Conservation (phyloP, 441 rosid species). For the Adansonia madagascariensis region DNA sequence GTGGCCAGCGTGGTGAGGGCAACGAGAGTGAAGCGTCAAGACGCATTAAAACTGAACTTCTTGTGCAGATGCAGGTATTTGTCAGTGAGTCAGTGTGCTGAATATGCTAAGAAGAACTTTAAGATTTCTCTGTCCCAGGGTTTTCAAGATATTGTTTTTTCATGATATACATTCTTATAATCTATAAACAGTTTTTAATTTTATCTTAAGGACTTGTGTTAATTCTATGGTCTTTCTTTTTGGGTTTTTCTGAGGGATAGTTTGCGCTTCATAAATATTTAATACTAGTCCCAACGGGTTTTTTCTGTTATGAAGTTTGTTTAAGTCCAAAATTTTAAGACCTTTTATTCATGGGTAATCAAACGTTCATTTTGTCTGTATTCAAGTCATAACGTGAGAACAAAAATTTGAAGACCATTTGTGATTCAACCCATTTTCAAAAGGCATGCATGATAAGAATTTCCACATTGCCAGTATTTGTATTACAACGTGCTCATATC, state of each 20-base stretch:
- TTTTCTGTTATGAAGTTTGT: not conserved
- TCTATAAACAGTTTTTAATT: not conserved
- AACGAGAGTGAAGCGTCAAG: conserved; percentile 99
- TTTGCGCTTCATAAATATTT: not conserved
- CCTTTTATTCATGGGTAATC: not conserved
- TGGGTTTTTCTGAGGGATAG: not conserved
- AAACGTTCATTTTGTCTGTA: not conserved
- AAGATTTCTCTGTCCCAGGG: not conserved
- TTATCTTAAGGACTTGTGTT: not conserved
- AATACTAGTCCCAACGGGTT: not conserved
- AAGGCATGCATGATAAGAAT: not conserved
- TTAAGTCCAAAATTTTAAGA: not conserved
- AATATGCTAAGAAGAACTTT: conserved; percentile 15
- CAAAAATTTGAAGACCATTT: not conserved
- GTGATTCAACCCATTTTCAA: not conserved
- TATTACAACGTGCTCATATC: not conserved
- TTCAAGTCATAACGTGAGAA: not conserved
- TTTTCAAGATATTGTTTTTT: conserved; percentile 9
- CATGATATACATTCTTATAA: conserved; percentile 7
- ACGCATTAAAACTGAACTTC: conserved; percentile 98
- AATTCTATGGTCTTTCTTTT: not conserved
- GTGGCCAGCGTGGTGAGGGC: conserved; percentile 98
- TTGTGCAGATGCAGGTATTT: conserved; percentile 98
- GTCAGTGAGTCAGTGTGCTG: conserved; percentile 3
- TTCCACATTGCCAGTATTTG: not conserved